Base-by-base conservation (phyloP, 1,284 basidiomycete species). In the Melampsora larici-populina region DNA sequence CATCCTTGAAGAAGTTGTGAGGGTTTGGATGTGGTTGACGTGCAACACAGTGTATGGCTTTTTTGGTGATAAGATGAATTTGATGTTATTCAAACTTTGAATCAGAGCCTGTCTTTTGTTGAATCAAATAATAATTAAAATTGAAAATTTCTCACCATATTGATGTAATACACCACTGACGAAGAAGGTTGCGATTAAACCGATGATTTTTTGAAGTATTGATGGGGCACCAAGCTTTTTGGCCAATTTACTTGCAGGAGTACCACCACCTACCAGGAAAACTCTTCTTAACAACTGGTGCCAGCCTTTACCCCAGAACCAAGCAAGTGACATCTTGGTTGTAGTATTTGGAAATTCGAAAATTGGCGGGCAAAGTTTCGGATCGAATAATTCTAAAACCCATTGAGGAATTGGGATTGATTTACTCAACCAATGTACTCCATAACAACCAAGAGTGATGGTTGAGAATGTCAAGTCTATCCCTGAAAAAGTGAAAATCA, bases 231-330 rank as follows among this genome's bases (percentile, higher is more conserved):
- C 33, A 18, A 55, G 17, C 51, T 60, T 66, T 62, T 58, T 75
- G 13, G 63, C 65, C 9, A 75, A 18, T 11, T 21, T 67, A 31
- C 58, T 75, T 15, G 51, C 46, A 13, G 72, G 72, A 21, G 46
- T 21, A 0, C 48, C 72, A 58, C 49, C 72, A 24, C 63, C 67
- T n/a, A 75, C 63, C 36, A 75, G 24, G 11, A 75, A 65, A n/a
- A 58, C 48, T 18, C 63, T 48, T 21, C 72, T 26, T 8, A 75
- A 64, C 18, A 75, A 75, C 33, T 66, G 72, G 81, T 89, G 88
- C 88, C 83, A 89, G 58, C 75, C 85, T 84, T 79, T 83, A 79
- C 78, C 85, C 87, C 87, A 89, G 78, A 87, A 87, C 13, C 87
- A 86, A 48, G 83, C 83, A 31, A 88, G 81, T 2, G 87, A 88